These are phyloP conservation scores for Phytopythium sindhum DNA, from an alignment of 352 stramenopile genomes.

Conservation along the genomic window DNA sequence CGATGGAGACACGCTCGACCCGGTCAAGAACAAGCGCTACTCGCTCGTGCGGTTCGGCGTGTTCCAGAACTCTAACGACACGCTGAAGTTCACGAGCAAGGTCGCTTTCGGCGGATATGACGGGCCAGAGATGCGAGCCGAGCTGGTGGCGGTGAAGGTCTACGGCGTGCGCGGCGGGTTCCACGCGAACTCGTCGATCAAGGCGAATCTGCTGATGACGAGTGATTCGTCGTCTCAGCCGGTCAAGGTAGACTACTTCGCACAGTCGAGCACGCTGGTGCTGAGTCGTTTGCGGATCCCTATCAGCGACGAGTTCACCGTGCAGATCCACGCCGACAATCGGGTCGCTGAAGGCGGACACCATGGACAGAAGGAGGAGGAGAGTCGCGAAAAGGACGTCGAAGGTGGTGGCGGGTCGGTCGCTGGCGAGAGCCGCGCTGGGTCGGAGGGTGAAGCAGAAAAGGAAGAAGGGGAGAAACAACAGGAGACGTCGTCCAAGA, in stretches of 20 bases:
- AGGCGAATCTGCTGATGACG: slow-evolving; percentile 16
- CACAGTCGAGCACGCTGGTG: slow-evolving; percentile 61
- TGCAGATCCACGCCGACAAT: slow-evolving; percentile 21
- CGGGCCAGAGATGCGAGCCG: slow-evolving; percentile 62
- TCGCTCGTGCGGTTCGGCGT: slow-evolving; percentile 46
- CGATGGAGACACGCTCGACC: slow-evolving; percentile 63
- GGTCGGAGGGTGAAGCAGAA: background rate
- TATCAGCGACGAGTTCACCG: slow-evolving; percentile 47
- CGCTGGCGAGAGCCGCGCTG: background rate
- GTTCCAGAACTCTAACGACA: slow-evolving; percentile 29
- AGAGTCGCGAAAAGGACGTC: slow-evolving; percentile 8
- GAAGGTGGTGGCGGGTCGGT: background rate
- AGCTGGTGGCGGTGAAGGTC: slow-evolving; percentile 47
- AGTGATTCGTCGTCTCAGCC: slow-evolving; percentile 4
- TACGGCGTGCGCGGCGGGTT: slow-evolving; percentile 54
- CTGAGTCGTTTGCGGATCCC: slow-evolving; percentile 36
- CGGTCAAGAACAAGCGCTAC: slow-evolving; percentile 53
- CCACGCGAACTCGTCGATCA: slow-evolving; percentile 54
- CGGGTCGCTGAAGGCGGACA: background rate
- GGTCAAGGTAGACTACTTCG: slow-evolving; percentile 62
- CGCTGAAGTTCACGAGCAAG: slow-evolving; percentile 38
- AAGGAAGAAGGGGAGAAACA: background rate
- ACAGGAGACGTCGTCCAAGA: background rate
- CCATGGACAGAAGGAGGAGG: background rate
- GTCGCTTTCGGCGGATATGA: slow-evolving; percentile 44